Base-by-base conservation (phyloP, 2,329 filamentous ascomycete genomes). In the Phialophora chinensis region DNA sequence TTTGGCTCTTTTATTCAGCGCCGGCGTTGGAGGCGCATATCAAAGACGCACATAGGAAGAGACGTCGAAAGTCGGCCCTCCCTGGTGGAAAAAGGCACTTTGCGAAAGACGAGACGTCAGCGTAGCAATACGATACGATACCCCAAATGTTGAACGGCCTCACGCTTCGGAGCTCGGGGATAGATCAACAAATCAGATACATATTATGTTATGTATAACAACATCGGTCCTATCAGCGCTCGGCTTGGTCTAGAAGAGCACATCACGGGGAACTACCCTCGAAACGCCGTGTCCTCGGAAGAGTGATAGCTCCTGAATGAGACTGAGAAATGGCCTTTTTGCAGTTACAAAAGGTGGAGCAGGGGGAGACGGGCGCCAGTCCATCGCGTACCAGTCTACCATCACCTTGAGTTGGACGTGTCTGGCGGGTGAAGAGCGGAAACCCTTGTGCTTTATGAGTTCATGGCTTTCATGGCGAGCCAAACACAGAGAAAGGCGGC, bases 1-100 rank as follows among this genome's bases (percentile, higher is more conserved):
- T 44, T 8, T 44, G 17, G 38, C 38, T 44, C 17, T 44, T 44
- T 20, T n/a, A 49, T 65, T 66, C 50, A 68, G 66, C 66, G 63
- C 56, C 44, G 66, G 66, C 60, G 66, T 68, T 61, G 7, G 52
- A 53, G 63, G 59, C 44, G 29, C 20, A 27, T 2, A 14, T 25
- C n/a, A 53, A 23, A 23, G 35, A 14, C 20, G 49, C 17, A 3
- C 2, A 6, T 17, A 17, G 14, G 17, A 20, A 1, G 17, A n/a
- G 38, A 35, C 17, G 17, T 42, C 6, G 12, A 12, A 17, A 42
- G 14, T 4, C 38, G 38, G 14, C 38, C 17, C 38, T 20, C 38
- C 6, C 33, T 4, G 11, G 3, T 35, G 33, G 33, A 12, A 12
- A 12, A 35, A 12, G 2, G 10, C 33, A 12, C 33, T 1, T 12